Base-by-base conservation (phyloP, 139 green algal genomes). In the Chlorella sp. region DNA sequence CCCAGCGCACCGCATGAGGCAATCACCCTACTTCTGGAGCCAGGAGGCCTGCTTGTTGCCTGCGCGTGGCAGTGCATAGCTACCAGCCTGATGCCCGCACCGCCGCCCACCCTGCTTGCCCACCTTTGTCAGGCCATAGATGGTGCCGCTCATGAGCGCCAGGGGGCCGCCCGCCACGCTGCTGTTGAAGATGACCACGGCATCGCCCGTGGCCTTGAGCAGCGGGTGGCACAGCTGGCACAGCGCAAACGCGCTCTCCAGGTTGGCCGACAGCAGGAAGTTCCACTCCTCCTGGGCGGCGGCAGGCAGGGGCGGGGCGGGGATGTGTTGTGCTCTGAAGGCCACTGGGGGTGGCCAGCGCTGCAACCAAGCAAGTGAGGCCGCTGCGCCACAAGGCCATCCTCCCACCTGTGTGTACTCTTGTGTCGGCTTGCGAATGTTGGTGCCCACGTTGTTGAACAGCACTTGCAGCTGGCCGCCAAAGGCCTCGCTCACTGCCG, bases 81-180 rank as follows among this genome's bases (percentile, higher is more conserved):
- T n/a, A n/a, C n/a, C n/a, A n/a, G n/a, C n/a, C n/a, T n/a, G n/a
- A n/a, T n/a, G n/a, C n/a, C n/a, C n/a, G n/a, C n/a, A n/a, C n/a
- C 34, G 38, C 67, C 30, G 34, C 4, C 63, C 16, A 51, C 25
- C 26, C n/a, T n/a, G n/a, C n/a, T n/a, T 36, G 20, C 57, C 6
- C 63, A 83, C 78, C 55, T 83, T 83, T 32, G 69, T 78, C 2
- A 64, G 34, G 47, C 51, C 69, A 41, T 86, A 83, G 4, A 88
- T 57, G 21, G 17, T 55, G 26, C 75, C 65, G 26, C 44, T 73
- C 26, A 89, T 91, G 81, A 98, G 95, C 13, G 91, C 90, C 16
- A 88, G 90, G 1, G 96, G 93, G 0, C 95, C 95, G 0, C 96
- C 96, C 7, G 96, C 95, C 25, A 99, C 95, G 34, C 90, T 96